Evolutionary conservation across 768 basidiomycete genomes (phyloP).

Genomic region (Gloeophyllum trabeum): DNA sequence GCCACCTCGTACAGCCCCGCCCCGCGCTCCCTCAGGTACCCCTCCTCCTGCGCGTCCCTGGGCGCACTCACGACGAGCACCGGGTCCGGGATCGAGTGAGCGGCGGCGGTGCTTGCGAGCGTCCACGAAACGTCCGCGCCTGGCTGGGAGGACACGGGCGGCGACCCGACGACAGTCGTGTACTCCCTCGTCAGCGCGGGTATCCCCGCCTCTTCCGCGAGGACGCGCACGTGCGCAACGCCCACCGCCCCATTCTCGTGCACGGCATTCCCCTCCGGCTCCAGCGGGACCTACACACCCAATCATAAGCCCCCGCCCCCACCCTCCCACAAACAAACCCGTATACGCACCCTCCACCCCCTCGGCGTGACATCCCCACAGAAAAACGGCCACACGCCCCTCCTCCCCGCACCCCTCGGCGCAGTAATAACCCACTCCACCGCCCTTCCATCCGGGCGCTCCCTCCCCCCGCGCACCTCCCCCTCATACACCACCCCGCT

Average conservation of each 20-base stretch:
- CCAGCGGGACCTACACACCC: slow-evolving; percentile 32
- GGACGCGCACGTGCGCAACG: slow-evolving; percentile 36
- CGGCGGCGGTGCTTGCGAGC: too few relatives aligned
- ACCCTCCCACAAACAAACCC: not conserved
- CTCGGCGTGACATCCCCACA: slow-evolving; percentile 66
- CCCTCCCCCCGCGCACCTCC: slow-evolving; percentile 44
- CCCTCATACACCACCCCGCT: slow-evolving; percentile 28
- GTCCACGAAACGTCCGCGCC: too few relatives aligned
- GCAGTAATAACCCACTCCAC: slow-evolving; percentile 49
- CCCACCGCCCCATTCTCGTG: slow-evolving; percentile 42
- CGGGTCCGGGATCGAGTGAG: too few relatives aligned
- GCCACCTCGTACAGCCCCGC: slow-evolving; percentile 43
- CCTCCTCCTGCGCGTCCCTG: slow-evolving; percentile 21
- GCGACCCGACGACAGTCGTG: slow-evolving; percentile 33
- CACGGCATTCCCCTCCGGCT: slow-evolving; percentile 30
- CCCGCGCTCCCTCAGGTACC: slow-evolving; percentile 17
- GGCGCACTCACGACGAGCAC: slow-evolving; percentile 29
- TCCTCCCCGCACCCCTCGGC: slow-evolving; percentile 17
- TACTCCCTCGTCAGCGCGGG: slow-evolving; percentile 24
- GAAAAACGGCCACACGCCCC: slow-evolving; percentile 47
- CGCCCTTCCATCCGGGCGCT: slow-evolving; percentile 38
- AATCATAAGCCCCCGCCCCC: not conserved
- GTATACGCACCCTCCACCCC: slow-evolving; percentile 36
- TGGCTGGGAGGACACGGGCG: slow-evolving; percentile 19
- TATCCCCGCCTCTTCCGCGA: slow-evolving; percentile 22